Base-by-base conservation (phyloP, 78 protist species). In the Dictyostelium intermedium region DNA sequence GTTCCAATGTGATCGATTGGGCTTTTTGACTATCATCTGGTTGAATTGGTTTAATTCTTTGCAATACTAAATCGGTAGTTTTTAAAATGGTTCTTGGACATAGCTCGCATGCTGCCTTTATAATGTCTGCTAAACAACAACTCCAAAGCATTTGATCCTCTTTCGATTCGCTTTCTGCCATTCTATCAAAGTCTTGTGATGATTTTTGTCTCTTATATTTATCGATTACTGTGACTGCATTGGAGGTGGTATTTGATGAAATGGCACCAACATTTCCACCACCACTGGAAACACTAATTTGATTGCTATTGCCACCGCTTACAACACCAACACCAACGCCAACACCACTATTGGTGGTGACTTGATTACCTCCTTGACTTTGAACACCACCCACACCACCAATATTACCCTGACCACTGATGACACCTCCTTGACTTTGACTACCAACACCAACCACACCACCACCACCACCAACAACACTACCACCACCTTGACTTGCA, bases 151-250 rank as follows among this genome's bases (percentile, higher is more conserved):
- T 32, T 39, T 81, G 96, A 41, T 66, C 82, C 43, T 80, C 92
- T 53, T 63, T 81, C 0, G 80, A 61, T 39, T 82, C 96, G 13
- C 83, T 74, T 27, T 86, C 96, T 37, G 76, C 47, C 43, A 89
- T n/a, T 70, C 94, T 60, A 35, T 89, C 94, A n/a, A 89, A 81
- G 50, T 89, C 94, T 39, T 89, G 94, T 7, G 94, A 56, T 43
- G 87, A 66, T 60, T 80, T 89, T 25, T 80, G 94, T 30, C 84
- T 61, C 45, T 81, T 89, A 61, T 89, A 89, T 35, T 63, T 60
- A 72, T 89, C 66, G 35, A 66, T 27, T 11, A 14, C 34, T 43
- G 47, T 77, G 41, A 47, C 8, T 2, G 83, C 25, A 76, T 16
- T 37, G n/a, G 83, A 37, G n/a, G 83, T 20, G 41, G 83, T 35